A percentile compares a stretch with the other conserved stretches of the same genome.
Evolutionary conservation across 2,329 filamentous ascomycete genomes (phyloP).

Genomic region (Tolypocladium paradoxum): DNA sequence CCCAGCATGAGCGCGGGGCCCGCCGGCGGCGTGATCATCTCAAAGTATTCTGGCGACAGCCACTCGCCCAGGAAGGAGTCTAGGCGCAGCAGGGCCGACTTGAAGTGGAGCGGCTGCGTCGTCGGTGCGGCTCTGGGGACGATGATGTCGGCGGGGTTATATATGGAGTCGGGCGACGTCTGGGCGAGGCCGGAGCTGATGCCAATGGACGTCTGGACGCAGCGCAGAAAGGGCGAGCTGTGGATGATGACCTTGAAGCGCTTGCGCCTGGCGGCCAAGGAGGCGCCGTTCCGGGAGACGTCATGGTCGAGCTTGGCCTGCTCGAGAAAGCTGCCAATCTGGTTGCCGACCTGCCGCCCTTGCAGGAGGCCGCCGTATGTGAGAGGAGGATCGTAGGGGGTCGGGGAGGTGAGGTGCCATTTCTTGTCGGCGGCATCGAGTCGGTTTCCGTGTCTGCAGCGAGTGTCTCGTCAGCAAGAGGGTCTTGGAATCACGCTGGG

Average conservation of each 20-base stretch:
- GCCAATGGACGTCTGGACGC: slow-evolving; percentile 82
- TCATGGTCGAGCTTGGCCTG: slow-evolving; percentile 38
- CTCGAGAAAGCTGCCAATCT: slow-evolving; percentile 65
- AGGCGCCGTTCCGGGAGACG: slow-evolving; percentile 12
- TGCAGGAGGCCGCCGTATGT: slow-evolving; percentile 93
- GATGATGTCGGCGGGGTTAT: slow-evolving; percentile 22
- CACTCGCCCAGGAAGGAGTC: slow-evolving; percentile 94
- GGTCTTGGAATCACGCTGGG: too few relatives aligned
- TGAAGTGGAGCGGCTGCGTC: slow-evolving; percentile 22
- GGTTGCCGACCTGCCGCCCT: slow-evolving; percentile 66
- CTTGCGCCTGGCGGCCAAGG: slow-evolving; percentile 30
- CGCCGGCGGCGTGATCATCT: slow-evolving; percentile 81
- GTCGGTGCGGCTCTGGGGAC: slow-evolving; percentile 19
- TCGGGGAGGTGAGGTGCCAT: slow-evolving; percentile 88
- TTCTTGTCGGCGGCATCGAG: slow-evolving; percentile 90
- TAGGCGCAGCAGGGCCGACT: slow-evolving; percentile 60
- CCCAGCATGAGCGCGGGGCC: slow-evolving; percentile 79
- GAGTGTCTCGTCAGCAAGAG: background rate
- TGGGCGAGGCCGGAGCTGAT: slow-evolving; percentile 78
- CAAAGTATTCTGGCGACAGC: slow-evolving; percentile 88
- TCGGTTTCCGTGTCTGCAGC: slow-evolving; percentile 70
- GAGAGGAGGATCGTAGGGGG: slow-evolving; percentile 89
- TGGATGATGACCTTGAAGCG: slow-evolving; percentile 77
- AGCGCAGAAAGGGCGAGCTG: slow-evolving; percentile 86
- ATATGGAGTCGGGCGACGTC: slow-evolving; percentile 20